These are phyloP conservation scores for Malania oleifera DNA, from an alignment of 164 flowering plant species.

Conservation along the genomic window DNA sequence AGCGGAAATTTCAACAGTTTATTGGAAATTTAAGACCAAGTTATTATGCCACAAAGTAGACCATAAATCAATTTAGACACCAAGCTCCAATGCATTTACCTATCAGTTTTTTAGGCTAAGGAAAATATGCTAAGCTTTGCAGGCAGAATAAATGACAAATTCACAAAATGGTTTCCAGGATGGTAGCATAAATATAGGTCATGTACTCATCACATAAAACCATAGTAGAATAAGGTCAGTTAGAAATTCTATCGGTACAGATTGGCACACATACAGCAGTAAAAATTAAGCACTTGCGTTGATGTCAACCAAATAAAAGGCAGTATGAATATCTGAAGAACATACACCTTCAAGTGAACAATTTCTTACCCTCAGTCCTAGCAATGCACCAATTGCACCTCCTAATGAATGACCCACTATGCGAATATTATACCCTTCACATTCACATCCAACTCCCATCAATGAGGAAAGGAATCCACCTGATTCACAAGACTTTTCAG, in stretches of 20 bases:
- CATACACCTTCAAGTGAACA: neutral
- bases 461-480: constrained; percentile 69
- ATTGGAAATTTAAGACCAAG: too few relatives aligned
- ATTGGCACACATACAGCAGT: neutral
- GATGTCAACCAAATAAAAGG: neutral
- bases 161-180: too few relatives aligned
- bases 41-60: too few relatives aligned
- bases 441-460: constrained; percentile 72
- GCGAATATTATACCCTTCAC: constrained; percentile 64
- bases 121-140: too few relatives aligned
- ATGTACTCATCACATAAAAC: neutral
- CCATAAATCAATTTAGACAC: too few relatives aligned
- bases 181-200: neutral
- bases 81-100: too few relatives aligned
- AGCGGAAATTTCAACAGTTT: too few relatives aligned
- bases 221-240: too few relatives aligned
- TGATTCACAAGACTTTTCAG: constrained; percentile 6
- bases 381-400: constrained; percentile 71
- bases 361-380: constrained; percentile 66
- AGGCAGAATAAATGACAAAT: too few relatives aligned
- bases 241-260: too few relatives aligned
- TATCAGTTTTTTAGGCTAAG: too few relatives aligned
- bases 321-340: neutral
- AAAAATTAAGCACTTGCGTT: too few relatives aligned
- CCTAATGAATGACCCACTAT: constrained; percentile 92